A percentile compares a stretch with the other conserved stretches of the same genome.
Conservation (phyloP, 2,329 filamentous ascomycete species). For the Chalara sp. region DNA sequence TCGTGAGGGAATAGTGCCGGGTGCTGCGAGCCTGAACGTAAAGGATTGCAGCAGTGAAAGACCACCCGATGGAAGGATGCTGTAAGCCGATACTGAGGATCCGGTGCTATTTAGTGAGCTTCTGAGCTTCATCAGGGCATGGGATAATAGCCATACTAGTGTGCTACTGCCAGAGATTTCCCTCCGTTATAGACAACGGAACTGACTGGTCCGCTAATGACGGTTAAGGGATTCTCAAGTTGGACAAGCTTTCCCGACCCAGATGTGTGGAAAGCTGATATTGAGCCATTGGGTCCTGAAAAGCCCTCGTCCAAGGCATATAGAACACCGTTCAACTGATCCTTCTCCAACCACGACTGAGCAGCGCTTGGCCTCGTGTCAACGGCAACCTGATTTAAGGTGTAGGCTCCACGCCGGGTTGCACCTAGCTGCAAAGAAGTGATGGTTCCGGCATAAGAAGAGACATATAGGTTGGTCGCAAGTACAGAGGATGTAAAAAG, state of each 20-base stretch:
- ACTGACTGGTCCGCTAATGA: conserved; percentile 29
- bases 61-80: conserved; percentile 29
- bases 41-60: conserved; percentile 30
- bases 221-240: conserved; percentile 31
- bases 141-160: conserved; percentile 34
- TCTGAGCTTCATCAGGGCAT: conserved; percentile 1
- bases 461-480: conserved; percentile 29
- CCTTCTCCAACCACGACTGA: conserved; percentile 21
- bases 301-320: conserved; percentile 22
- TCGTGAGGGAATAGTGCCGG: conserved; percentile 30
- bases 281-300: conserved; percentile 9
- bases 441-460: conserved; percentile 31
- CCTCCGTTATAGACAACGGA: conserved; percentile 35
- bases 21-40: conserved; percentile 30
- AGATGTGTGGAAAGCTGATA: conserved; percentile 23
- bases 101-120: conserved; percentile 8
- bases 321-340: conserved; percentile 16
- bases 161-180: conserved; percentile 27
- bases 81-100: conserved; percentile 22
- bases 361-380: conserved; percentile 17
- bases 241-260: conserved; percentile 32
- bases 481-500: conserved; percentile 11
- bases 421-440: conserved; percentile 26
- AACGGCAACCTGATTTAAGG: conserved; percentile 12
- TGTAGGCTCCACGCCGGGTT: conserved; percentile 16